Conservation (phyloP, 192 early-diverging fungal species). For the Umbelopsis sp. region DNA sequence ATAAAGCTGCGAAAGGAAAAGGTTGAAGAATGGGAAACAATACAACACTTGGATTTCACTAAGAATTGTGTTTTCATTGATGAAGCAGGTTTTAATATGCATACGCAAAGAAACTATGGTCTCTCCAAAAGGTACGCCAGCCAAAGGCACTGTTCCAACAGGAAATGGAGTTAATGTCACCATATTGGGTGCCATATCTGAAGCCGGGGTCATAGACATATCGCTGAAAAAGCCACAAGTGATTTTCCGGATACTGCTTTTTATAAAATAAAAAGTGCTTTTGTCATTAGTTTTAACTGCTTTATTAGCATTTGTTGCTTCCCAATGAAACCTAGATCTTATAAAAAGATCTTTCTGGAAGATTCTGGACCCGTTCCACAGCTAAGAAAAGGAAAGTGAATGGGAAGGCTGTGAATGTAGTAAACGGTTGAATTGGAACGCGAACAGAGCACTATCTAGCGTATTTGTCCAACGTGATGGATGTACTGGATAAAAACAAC, state of each 20-base stretch:
- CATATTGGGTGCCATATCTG: conserved; percentile 27
- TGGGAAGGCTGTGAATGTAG: conserved; percentile 19
- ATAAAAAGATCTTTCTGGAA: no score
- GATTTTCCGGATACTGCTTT: no score
- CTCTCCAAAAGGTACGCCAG: conserved; percentile 30
- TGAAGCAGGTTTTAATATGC: conserved; percentile 40
- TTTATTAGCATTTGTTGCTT: no score
- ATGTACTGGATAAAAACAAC: no score
- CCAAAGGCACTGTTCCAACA: conserved; percentile 29
- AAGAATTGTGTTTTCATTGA: conserved; percentile 30
- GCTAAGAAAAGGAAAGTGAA: conserved; percentile 22
- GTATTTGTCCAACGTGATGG: no score
- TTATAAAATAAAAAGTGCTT: no score
- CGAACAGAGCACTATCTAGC: conserved; percentile 24
- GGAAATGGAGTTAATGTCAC: conserved; percentile 29
- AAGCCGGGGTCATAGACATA: conserved; percentile 28
- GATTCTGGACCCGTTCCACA: conserved; percentile 22
- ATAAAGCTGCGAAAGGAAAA: not conserved
- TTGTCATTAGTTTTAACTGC: no score
- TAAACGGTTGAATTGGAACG: conserved; percentile 24
- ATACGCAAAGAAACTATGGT: conserved; percentile 30
- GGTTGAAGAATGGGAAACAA: conserved; percentile 3
- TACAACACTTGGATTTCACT: not conserved
- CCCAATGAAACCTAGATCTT: no score
- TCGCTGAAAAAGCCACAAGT: conserved; percentile 24